These are phyloP conservation scores for Ustilaginoidea virens DNA, from an alignment of 2,329 filamentous ascomycete genomes.

Conservation along the genomic window DNA sequence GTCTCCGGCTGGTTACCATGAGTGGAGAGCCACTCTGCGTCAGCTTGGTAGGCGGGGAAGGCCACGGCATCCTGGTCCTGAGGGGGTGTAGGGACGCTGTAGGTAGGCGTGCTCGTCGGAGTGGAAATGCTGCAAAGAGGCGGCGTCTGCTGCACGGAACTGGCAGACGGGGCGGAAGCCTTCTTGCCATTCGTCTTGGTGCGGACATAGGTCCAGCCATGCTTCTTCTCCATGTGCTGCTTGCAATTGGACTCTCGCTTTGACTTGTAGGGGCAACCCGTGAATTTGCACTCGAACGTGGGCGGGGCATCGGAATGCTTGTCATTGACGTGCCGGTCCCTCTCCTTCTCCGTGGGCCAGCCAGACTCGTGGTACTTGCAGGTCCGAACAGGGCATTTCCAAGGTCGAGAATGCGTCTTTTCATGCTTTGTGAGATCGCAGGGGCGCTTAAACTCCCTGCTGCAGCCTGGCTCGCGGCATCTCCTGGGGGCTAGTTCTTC, in stretches of 20 bases:
- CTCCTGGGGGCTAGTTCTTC: slow-evolving; percentile 70
- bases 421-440: slow-evolving; percentile 97
- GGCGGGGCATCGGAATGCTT: slow-evolving; percentile 73
- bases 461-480: slow-evolving; percentile 61
- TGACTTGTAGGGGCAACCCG: slow-evolving; percentile 80
- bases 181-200: slow-evolving; percentile 83
- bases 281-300: slow-evolving; percentile 71
- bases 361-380: slow-evolving; percentile 88
- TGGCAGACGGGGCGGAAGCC: slow-evolving; percentile 25
- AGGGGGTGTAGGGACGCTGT: slow-evolving; percentile 41
- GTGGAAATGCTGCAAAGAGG: slow-evolving; percentile 46
- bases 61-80: slow-evolving; percentile 25
- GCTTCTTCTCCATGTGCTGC: slow-evolving; percentile 96
- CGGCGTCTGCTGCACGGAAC: slow-evolving; percentile 37
- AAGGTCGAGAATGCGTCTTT: slow-evolving; percentile 92
- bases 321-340: slow-evolving; percentile 90
- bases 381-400: slow-evolving; percentile 69
- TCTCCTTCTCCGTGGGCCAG: slow-evolving; percentile 96
- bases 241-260: slow-evolving; percentile 97
- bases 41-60: slow-evolving; percentile 33
- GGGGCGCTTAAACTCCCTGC: slow-evolving; percentile 89
- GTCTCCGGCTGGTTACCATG: slow-evolving; percentile 16
- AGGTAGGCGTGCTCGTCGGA: slow-evolving; percentile 37
- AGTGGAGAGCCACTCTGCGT: slow-evolving; percentile 28
- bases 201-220: slow-evolving; percentile 79